A percentile compares a stretch with the other conserved stretches of the same genome.
These are phyloP conservation scores for Globisporangium solare DNA, from an alignment of 352 stramenopile genomes.

Conservation along the genomic window DNA sequence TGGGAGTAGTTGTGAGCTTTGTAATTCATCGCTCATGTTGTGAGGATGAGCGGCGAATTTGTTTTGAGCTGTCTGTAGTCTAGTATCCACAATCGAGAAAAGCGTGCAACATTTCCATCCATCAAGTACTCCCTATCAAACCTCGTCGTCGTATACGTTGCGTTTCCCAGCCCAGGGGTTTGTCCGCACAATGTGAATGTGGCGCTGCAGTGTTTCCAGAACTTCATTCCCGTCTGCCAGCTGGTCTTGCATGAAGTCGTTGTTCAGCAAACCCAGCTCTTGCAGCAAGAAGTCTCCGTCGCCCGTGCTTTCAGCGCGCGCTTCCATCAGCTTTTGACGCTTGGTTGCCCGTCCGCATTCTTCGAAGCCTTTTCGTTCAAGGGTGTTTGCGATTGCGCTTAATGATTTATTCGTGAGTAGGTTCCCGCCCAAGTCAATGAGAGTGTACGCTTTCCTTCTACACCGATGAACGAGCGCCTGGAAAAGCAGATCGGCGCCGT, in stretches of 20 bases:
- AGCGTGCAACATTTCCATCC: neutral
- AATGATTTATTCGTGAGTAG: constrained; percentile 55
- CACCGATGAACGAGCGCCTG: constrained; percentile 43
- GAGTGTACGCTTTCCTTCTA: constrained; percentile 28
- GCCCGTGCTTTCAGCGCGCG: no score
- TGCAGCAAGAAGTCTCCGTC: constrained; percentile 18
- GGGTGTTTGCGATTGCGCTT: constrained; percentile 27
- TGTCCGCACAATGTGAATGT: constrained; percentile 43
- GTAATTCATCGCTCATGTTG: neutral
- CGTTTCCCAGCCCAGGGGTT: constrained; percentile 60
- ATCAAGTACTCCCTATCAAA: constrained; percentile 25
- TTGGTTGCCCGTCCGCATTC: constrained; percentile 4
- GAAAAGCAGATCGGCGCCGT: constrained; percentile 42
- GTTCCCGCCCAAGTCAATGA: constrained; percentile 73
- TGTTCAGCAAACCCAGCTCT: constrained; percentile 67
- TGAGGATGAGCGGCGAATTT: neutral
- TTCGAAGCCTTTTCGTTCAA: constrained; percentile 17
- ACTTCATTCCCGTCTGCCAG: no score
- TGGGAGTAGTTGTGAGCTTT: neutral
- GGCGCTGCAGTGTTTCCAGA: constrained; percentile 15
- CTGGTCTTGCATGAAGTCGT: constrained; percentile 40
- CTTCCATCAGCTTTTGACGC: constrained; percentile 7
- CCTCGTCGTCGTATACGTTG: constrained; percentile 83
- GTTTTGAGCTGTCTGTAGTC: neutral
- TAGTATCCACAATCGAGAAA: neutral